These are phyloP conservation scores for Cornus suecica DNA, from an alignment of 148 eudicot genomes.

Conservation along the genomic window DNA sequence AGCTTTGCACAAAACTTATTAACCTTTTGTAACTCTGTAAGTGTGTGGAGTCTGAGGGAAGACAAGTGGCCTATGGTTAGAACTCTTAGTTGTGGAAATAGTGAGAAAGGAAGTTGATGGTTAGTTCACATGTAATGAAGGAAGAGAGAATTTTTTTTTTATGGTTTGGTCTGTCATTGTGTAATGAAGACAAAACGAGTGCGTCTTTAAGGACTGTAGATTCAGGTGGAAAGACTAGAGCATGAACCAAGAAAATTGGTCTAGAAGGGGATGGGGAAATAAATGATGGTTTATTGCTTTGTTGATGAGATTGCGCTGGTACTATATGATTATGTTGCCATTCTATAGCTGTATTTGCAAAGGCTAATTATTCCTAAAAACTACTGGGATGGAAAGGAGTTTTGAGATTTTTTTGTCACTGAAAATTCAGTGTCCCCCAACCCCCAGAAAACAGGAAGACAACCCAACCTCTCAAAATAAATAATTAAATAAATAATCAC, in stretches of 20 bases:
- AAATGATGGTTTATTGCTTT: neutral
- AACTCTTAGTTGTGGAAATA: neutral
- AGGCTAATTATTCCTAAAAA: too few relatives aligned
- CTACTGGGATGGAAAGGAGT: too few relatives aligned
- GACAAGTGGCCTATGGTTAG: neutral
- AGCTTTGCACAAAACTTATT: too few relatives aligned
- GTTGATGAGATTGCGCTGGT: neutral
- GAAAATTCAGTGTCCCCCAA: too few relatives aligned
- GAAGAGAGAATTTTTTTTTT: neutral
- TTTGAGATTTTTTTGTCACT: too few relatives aligned
- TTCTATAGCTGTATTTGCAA: too few relatives aligned
- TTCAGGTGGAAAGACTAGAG: neutral
- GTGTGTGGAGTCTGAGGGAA: neutral
- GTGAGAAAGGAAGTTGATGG: neutral
- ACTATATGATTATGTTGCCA: neutral
- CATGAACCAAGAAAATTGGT: neutral
- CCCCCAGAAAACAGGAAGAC: too few relatives aligned
- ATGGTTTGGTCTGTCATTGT: neutral
- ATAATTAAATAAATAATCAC: too few relatives aligned
- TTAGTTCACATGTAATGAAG: neutral
- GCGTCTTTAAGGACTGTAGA: neutral
- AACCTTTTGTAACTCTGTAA: neutral
- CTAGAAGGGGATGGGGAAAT: neutral
- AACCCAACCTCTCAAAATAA: too few relatives aligned
- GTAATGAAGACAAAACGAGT: neutral